phyloP scores from a whole-genome alignment of 2,329 filamentous ascomycete genomes.

The Raffaelea albimanens region DNA sequence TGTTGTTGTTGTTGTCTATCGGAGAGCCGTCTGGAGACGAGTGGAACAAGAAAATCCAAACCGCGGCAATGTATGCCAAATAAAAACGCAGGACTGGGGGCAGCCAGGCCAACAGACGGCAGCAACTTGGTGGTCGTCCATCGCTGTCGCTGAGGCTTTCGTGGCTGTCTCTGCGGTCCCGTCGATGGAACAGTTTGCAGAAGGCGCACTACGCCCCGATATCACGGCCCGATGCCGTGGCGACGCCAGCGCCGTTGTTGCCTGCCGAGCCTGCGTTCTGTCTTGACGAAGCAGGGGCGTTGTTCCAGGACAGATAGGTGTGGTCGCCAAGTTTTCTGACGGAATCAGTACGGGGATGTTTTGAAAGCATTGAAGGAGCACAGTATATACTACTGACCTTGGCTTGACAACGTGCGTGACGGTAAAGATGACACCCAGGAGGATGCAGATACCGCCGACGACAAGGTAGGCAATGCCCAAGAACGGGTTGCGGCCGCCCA shows the following conservation, averaged over 20 bases:
- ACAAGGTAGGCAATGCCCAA: conserved; percentile 93
- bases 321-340: conserved; percentile 91
- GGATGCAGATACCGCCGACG: conserved; percentile 83
- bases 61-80: too few relatives aligned
- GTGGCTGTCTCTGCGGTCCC: neutral
- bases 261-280: conserved; percentile 24
- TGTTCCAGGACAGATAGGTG: conserved; percentile 95
- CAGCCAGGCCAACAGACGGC: too few relatives aligned
- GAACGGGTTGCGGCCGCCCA: conserved; percentile 93
- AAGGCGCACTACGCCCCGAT: conserved; percentile 15
- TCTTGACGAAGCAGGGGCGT: conserved; percentile 34
- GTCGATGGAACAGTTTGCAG: neutral
- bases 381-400: conserved; percentile 51
- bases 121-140: too few relatives aligned
- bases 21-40: too few relatives aligned
- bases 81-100: too few relatives aligned
- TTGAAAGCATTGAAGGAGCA: neutral
- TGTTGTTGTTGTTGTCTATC: too few relatives aligned
- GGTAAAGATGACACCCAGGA: conserved; percentile 82
- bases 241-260: conserved; percentile 24
- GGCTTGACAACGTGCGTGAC: conserved; percentile 86
- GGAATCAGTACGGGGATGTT: neutral
- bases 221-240: conserved; percentile 48
- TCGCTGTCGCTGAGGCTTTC: too few relatives aligned
- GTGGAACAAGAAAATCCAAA: too few relatives aligned